Evolutionary conservation across 345 rosid genomes (phyloP), one percentile per base, ranked within the genome.

Genomic region (Triadica sebifera): DNA sequence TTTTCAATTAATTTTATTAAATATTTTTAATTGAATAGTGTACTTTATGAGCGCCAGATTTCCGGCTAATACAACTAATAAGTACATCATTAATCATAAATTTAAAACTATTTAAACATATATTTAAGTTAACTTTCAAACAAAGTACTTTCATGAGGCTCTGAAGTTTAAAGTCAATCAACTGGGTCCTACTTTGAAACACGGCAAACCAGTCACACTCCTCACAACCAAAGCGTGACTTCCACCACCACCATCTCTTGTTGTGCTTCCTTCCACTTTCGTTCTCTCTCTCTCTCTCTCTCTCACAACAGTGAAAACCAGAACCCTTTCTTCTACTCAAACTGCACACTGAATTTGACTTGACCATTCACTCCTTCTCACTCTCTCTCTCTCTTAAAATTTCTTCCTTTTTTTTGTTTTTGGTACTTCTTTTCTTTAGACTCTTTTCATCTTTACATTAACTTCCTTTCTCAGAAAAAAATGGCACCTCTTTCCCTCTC

Each of bases 401-500:
- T 17, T 25, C 43, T 47, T 34, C 4, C 19, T 15, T 68, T 29
- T 24, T 49, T 2, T 29, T 29, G 34, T 29, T 29, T 29, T 29
- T 29, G 34, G 1, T 29, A 2, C 34, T 29, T 29, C 34, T 29
- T 29, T 29, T 29, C 34, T 29, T 29, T 29, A 29, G 2, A 29
- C 34, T 29, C 34, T 29, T 49, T 13, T 22, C 2, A 10, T 12
- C 24, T 24, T 46, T 67, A 8, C 12, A 24, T n/a, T 29, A 29
- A 29, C 19, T 29, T 47, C 13, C 9, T 20, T 39, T 43, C 58
- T 6, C 12, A 38, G 9, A 65, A 62, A 62, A 29, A 62, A 29
- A 84, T 84, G 89, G 76, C 77, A 75, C 29, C 60, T 64, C 17
- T 69, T 66, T 61, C 78, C 58, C 38, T 55, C 17, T 58, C 75